A percentile compares a stretch with the other conserved stretches of the same genome.
Conservation (phyloP, 345 rosid genomes). For the Populus simonii region DNA sequence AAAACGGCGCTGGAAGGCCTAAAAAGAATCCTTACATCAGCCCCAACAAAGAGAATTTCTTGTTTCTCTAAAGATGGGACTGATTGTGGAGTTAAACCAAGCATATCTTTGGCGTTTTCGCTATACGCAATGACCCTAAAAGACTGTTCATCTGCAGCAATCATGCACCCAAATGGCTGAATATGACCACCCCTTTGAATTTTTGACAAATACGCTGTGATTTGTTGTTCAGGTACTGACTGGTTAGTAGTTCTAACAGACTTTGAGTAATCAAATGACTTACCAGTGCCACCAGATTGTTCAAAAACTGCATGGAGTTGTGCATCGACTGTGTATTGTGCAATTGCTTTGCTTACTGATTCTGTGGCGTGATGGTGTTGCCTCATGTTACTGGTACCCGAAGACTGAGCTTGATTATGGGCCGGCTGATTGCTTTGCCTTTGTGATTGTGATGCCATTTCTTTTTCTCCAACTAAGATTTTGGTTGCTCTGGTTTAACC, state of each 20-base stretch:
- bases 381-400: conserved; percentile 44
- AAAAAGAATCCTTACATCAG: conserved; percentile 74
- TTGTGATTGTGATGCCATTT: conserved; percentile 41
- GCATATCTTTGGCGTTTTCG: conserved; percentile 84
- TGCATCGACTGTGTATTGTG: conserved; percentile 90
- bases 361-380: conserved; percentile 36
- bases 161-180: conserved; percentile 92
- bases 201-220: conserved; percentile 72
- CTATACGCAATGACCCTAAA: conserved; percentile 73
- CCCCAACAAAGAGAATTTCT: conserved; percentile 60
- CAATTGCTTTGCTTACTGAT: conserved; percentile 79
- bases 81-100: conserved; percentile 75
- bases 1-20: conserved; percentile 49
- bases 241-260: conserved; percentile 57
- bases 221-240: conserved; percentile 76
- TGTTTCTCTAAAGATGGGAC: conserved; percentile 76
- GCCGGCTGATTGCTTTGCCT: conserved; percentile 14
- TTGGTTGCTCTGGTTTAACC: not conserved
- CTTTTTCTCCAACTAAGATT: not conserved
- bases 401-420: conserved; percentile 32
- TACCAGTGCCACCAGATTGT: conserved; percentile 82
- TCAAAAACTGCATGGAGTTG: conserved; percentile 92
- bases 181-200: conserved; percentile 92
- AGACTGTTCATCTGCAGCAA: conserved; percentile 68
- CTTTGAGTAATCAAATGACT: conserved; percentile 80